Evolutionary conservation across 1,139 yeast species (phyloP), one percentile per base, ranked within the genome.

Genomic region (Yamadazyma atlantica): DNA sequence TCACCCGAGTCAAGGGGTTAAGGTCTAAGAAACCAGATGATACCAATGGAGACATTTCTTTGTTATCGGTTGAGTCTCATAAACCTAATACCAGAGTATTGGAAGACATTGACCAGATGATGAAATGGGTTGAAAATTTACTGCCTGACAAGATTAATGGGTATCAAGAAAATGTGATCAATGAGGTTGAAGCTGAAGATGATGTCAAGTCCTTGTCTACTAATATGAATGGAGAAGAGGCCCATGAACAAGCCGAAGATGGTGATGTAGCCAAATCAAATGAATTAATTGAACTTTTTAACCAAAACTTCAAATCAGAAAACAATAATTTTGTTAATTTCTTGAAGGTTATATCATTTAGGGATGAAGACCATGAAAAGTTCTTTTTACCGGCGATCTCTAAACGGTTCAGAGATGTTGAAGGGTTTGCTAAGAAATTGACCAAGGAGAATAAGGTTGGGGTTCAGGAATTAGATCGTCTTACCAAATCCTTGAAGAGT

Each of bases 351-450:
- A 53, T 66, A 3, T 57, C 67, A 11, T 68, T 68, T 48, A 61
- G 56, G 35, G 62, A 80, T 44, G 67, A 56, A 30, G 61, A 57
- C 11, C 60, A 55, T 28, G 54, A 50, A 27, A 52, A 48, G 30
- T 66, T 83, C 40, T 80, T 84, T 51, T 71, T 81, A 35, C 73
- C 75, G 34, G 82, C 89, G 1, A 81, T 89, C 2, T 71, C 82
- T 24, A 82, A 84, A 53, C 70, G 98, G 43, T 89, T 92, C 54
- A 78, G 78, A 42, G 97, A 90, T 55, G 95, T 90, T 35, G 97
- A 92, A 58, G 81, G 84, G n/a, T 72, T 89, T 49, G 97, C 97
- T 1, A 82, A 94, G 53, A 85, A 81, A 53, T 72, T 87, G 42
- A 86, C 90, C 40, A 83, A 83, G 53, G 96, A 89, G 49, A 82